A percentile compares a stretch with the other conserved stretches of the same genome.
Conservation (phyloP, 305 asterid species). For the Ilex paraguariensis region DNA sequence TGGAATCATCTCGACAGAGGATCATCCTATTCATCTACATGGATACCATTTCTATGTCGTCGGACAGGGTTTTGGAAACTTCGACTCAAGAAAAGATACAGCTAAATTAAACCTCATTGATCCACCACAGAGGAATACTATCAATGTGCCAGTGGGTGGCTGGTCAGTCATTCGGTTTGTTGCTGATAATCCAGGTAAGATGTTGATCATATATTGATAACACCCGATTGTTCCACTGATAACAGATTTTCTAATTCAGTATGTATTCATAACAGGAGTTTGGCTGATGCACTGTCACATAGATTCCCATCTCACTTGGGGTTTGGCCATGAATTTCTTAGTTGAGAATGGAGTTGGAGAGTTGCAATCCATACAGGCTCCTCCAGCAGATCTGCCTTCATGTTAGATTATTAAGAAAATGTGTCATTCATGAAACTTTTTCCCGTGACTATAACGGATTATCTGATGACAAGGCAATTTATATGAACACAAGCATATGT, state of each 20-base stretch:
- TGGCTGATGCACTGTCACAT: conserved; percentile 8
- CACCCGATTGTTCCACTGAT: too few species aligned
- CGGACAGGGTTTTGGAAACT: conserved; percentile 38
- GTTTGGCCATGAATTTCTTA: neutral
- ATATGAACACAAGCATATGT: too few species aligned
- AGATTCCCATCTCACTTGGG: conserved; percentile 7
- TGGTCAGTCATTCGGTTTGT: conserved; percentile 48
- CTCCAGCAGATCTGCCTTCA: conserved; percentile 6
- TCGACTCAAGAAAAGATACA: conserved; percentile 28
- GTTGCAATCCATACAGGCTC: neutral
- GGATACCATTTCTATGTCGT: conserved; percentile 38
- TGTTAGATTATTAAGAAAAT: neutral
- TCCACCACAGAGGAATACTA: conserved; percentile 42
- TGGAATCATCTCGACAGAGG: conserved; percentile 27
- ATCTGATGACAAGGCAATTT: too few species aligned
- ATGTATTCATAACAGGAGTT: conserved; percentile 1
- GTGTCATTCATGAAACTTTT: too few species aligned
- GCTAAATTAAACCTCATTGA: conserved; percentile 33
- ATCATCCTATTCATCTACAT: conserved; percentile 44
- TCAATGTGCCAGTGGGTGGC: conserved; percentile 40
- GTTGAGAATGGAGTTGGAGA: conserved; percentile 8
- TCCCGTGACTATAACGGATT: too few species aligned
- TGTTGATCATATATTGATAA: neutral
- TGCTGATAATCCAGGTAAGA: conserved; percentile 44
- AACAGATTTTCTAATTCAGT: too few species aligned